Evolutionary conservation across 306 rosid genomes (phyloP).

Genomic region (Vigna trinervia): DNA sequence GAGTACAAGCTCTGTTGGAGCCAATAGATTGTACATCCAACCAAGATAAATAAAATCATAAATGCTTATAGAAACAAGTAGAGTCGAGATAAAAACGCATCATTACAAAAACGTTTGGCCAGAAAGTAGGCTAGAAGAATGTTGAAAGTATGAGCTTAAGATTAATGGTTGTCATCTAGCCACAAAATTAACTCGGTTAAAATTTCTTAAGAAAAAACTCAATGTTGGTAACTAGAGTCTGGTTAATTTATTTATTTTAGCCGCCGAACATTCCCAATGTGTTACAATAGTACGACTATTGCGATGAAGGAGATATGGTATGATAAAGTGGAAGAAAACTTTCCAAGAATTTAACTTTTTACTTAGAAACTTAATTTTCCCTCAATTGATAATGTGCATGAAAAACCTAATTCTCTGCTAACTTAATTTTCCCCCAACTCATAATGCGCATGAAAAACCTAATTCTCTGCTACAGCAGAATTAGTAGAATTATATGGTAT

Average conservation of each 20-base stretch:
- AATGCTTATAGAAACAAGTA: conserved; percentile 9
- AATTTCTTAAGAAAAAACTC: neutral
- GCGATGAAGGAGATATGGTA: neutral
- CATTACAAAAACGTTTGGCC: neutral
- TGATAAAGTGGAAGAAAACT: neutral
- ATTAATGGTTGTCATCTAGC: conserved; percentile 12
- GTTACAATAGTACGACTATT: neutral
- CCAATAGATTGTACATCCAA: neutral
- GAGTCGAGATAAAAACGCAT: conserved; percentile 5
- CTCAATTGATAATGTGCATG: neutral
- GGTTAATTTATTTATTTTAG: conserved; percentile 12
- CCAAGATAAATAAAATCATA: conserved; percentile 27
- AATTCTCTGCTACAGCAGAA: neutral
- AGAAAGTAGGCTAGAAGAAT: too few species aligned
- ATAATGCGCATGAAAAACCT: neutral
- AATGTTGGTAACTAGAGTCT: neutral
- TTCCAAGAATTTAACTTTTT: neutral
- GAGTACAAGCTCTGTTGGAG: conserved; percentile 2
- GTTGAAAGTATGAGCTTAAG: conserved; percentile 12
- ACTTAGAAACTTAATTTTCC: neutral
- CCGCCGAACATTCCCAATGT: neutral
- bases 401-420: neutral
- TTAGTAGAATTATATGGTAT: neutral
- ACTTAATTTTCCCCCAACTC: neutral
- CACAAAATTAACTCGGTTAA: neutral